Conservation (phyloP, 1,139 yeast species). For the Protomyces macrosporus region DNA sequence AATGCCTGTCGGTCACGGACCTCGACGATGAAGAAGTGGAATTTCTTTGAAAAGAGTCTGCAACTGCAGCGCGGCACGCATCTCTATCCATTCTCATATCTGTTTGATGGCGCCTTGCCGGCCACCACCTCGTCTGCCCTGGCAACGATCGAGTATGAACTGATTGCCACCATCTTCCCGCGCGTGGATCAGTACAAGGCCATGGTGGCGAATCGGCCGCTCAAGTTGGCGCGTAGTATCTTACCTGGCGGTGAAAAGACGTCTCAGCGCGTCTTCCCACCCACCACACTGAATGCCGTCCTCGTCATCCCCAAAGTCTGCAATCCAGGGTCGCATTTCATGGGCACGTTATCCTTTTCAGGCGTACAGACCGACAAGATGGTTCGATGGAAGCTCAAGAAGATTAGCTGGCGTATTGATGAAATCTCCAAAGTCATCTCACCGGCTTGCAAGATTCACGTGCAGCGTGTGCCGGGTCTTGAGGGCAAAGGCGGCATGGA, state of each 20-base stretch:
- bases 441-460: constrained; percentile 54
- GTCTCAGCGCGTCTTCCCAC: constrained; percentile 87
- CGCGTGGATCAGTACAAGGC: constrained; percentile 37
- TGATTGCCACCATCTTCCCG: constrained; percentile 58
- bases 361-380: constrained; percentile 55
- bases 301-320: constrained; percentile 83
- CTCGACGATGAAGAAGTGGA: constrained; percentile 80
- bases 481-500: constrained; percentile 44
- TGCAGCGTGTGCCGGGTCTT: constrained; percentile 28
- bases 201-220: constrained; percentile 55
- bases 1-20: constrained; percentile 51
- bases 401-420: constrained; percentile 83
- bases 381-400: constrained; percentile 89
- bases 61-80: constrained; percentile 60
- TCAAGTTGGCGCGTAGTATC: constrained; percentile 72
- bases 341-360: constrained; percentile 74
- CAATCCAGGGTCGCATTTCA: constrained; percentile 80
- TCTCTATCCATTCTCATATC: constrained; percentile 89
- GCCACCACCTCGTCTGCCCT: constrained; percentile 61
- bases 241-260: constrained; percentile 78
- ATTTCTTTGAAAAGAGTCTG: constrained; percentile 57
- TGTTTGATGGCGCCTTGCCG: constrained; percentile 85
- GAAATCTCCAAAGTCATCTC: constrained; percentile 64
- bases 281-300: constrained; percentile 82
- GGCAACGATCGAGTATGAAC: constrained; percentile 61